Evolutionary conservation across 768 basidiomycete species (phyloP), one percentile per base, ranked within the genome.

Genomic region (Leccinum longicurvipes): DNA sequence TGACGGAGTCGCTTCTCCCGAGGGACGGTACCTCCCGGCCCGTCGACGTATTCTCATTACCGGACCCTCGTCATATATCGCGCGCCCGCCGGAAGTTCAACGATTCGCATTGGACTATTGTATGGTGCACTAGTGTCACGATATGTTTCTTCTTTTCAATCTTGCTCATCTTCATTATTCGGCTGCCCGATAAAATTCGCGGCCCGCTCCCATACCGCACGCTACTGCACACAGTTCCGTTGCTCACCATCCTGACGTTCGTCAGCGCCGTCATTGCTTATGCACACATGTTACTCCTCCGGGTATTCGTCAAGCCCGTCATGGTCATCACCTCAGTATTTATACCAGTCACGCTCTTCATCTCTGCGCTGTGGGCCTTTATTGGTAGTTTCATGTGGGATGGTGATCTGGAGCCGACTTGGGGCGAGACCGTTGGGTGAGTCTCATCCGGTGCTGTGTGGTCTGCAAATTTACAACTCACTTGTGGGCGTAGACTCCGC

Each of bases 391-490:
- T 91, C 61, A 77, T 82, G 74, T 82, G 79, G 76, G 79, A 79
- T 51, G 68, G 64, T n/a, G 66, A 72, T 53, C 67, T 68, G 41
- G 82, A 81, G 54, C 84, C 84, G 34, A 89, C 88, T 11, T 91
- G 89, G 90, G 87, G 89, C 49, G 88, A 91, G 73, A 88, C 86
- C 23, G 78, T 84, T 46, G 89, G 89, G 88, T 89, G 62, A 72
- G 86, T 74, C 14, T 15, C 42, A 45, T 59, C 17, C 36, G 41
- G 31, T 52, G 24, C 5, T 10, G 42, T 14, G 19, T 34, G 52
- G 23, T 56, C 52, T 32, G 47, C n/a, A 9, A 32, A 55, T n/a
- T 47, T n/a, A 28, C 24, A 14, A 15, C 27, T 66, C 24, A 66
- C 57, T 47, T 39, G 61, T 23, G 41, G n/a, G 17, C 19, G 45